A percentile compares a stretch with the other conserved stretches of the same genome.
phyloP scores from a whole-genome alignment of 2,329 filamentous ascomycete genomes.

The Venturia pyrina region DNA sequence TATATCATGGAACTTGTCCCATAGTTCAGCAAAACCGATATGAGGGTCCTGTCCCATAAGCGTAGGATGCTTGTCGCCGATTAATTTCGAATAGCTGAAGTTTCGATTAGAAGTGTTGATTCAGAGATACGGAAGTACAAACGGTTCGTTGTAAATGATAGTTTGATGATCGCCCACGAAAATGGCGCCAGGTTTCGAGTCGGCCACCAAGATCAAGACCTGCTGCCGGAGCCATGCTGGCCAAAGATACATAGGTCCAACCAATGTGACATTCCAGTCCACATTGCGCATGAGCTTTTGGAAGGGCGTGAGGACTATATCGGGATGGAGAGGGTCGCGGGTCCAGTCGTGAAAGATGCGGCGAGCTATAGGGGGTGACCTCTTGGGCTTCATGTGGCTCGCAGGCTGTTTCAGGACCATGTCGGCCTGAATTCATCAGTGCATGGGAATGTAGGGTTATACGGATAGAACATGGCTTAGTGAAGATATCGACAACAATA shows the following conservation, averaged over 20 bases:
- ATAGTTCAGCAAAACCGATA: neutral
- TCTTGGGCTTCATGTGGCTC: neutral
- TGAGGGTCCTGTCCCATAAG: constrained; percentile 9
- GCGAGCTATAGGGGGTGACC: neutral
- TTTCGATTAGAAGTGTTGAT: neutral
- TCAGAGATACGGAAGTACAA: neutral
- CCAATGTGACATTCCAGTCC: neutral
- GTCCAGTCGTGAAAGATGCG: constrained; percentile 11
- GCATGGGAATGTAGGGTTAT: neutral
- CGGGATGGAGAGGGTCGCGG: constrained; percentile 6
- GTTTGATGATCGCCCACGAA: neutral
- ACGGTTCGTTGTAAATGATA: neutral
- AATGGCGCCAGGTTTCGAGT: constrained; percentile 7
- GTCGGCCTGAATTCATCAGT: neutral
- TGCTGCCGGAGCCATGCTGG: constrained; percentile 7
- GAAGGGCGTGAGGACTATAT: constrained; percentile 7
- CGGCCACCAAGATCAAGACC: constrained; percentile 4
- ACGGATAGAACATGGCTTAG: neutral
- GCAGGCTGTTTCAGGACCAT: neutral
- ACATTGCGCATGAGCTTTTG: constrained; percentile 8
- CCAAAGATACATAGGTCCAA: constrained; percentile 12
- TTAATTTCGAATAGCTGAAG: neutral
- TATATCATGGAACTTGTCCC: constrained; percentile 5
- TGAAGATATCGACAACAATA: neutral
- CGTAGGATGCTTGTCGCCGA: constrained; percentile 10